Evolutionary conservation across 2,329 filamentous ascomycete species (phyloP), one percentile per base, ranked within the genome.

Genomic region (Zymoseptoria passerinii): DNA sequence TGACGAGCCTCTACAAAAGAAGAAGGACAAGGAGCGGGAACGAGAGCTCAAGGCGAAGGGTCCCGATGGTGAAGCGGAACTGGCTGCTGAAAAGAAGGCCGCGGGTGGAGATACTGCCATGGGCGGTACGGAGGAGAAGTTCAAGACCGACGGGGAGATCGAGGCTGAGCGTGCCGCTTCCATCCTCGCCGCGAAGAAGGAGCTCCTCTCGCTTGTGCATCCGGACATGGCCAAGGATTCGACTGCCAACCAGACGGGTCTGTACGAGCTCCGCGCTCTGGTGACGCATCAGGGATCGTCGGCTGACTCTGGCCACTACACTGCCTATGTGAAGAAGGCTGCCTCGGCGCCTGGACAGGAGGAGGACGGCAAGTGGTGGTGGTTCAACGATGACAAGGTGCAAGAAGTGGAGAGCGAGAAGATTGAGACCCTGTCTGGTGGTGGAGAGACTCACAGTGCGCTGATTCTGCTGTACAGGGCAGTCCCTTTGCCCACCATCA

Each of bases 331-430:
- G 66, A 99, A 97, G 82, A 96, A 99, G 81, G 81, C 87, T 61
- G 76, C 90, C 58, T 88, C 95, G 66, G 80, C 86, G 16, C 84
- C 85, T 69, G 90, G 89, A 65, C 89, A 90, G 78, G 85, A 88
- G 69, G 90, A 95, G 71, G 90, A 95, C 70, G 91, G 89, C 66
- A 96, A 91, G 69, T 99, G 94, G 94, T 99, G 94, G 92, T 99
- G 94, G 92, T 99, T 99, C 81, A 97, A 99, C 74, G 94, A 99
- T 69, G 92, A 99, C 72, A 95, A 91, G 78, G 94, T 99, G 35
- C 85, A 88, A 13, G 94, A 99, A 77, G 94, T 99, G 28, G 85
- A 90, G 16, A 80, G 84, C 27, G 92, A 97, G 68, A 94, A 95
- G 79, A 95, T 99, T 65, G 89, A 92, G 71, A 88, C 86, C 3